phyloP scores from a whole-genome alignment of 371 early-diverging fungal species.

The Rhizopus stolonifer region DNA sequence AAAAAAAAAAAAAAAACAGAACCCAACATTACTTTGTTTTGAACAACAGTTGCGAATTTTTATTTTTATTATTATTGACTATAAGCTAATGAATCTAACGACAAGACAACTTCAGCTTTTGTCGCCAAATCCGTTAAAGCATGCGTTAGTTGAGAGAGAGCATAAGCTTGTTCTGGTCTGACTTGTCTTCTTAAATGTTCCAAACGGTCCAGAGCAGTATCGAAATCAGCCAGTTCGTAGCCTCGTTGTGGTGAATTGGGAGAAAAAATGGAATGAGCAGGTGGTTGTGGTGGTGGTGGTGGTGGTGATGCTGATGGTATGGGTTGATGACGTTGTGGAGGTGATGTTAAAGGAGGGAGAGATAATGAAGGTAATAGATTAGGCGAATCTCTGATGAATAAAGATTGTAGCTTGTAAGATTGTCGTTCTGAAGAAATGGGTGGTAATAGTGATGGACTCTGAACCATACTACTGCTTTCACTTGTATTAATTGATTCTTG shows the following conservation, averaged over 20 bases:
- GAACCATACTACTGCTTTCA: neutral
- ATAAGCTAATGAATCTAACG: constrained; percentile 28
- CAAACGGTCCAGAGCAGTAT: constrained; percentile 23
- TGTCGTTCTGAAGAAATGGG: constrained; percentile 31
- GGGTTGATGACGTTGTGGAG: too few relatives aligned
- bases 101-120: constrained; percentile 30
- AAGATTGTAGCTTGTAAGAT: constrained; percentile 26
- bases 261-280: constrained; percentile 8
- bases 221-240: constrained; percentile 33
- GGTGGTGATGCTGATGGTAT: constrained; percentile 2
- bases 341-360: constrained; percentile 23
- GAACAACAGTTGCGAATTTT: neutral
- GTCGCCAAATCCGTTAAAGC: constrained; percentile 26
- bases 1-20: neutral
- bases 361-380: constrained; percentile 9
- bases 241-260: neutral
- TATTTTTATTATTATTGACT: constrained; percentile 12
- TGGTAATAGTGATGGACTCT: constrained; percentile 13
- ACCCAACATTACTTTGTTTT: too few relatives aligned
- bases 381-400: constrained; percentile 19
- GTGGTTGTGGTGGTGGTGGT: constrained; percentile 12
- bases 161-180: constrained; percentile 34
- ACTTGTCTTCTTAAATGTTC: constrained; percentile 33
- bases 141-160: constrained; percentile 30
- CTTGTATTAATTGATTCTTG: constrained; percentile 4